These are phyloP conservation scores for Candolleomyces efflorescens DNA, from an alignment of 768 basidiomycete species.

Conservation along the genomic window DNA sequence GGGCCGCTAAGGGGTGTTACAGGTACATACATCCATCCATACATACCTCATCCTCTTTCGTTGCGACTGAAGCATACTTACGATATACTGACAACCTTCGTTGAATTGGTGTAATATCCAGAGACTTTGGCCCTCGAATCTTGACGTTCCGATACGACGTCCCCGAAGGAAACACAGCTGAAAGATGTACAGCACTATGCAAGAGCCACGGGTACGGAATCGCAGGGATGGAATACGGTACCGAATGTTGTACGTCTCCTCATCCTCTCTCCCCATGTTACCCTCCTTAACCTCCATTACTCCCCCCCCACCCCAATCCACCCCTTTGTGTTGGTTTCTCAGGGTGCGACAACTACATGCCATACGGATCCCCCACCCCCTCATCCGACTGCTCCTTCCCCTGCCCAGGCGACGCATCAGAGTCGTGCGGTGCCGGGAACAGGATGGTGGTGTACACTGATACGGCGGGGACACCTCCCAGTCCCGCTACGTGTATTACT, in stretches of 20 bases:
- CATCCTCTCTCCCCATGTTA: neutral
- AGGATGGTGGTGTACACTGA: conserved; percentile 41
- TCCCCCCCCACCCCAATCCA: neutral
- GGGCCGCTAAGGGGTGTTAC: no score
- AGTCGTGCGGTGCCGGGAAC: conserved; percentile 43
- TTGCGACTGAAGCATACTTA: no score
- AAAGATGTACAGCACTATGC: conserved; percentile 14
- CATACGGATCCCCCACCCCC: conserved; percentile 6
- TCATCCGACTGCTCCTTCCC: conserved; percentile 35
- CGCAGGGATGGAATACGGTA: conserved; percentile 6
- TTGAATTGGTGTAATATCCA: neutral
- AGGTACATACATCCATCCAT: no score
- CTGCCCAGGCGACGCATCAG: conserved; percentile 40
- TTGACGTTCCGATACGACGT: conserved; percentile 8
- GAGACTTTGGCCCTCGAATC: conserved; percentile 15
- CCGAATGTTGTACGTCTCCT: conserved; percentile 11
- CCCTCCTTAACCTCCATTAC: no score
- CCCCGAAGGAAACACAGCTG: conserved; percentile 11
- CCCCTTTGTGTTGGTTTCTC: neutral
- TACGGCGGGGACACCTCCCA: conserved; percentile 14
- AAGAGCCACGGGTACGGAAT: conserved; percentile 18
- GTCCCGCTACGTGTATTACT: conserved; percentile 12
- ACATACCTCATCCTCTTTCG: no score
- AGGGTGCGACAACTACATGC: conserved; percentile 20
- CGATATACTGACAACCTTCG: no score